Percentiles rank a stretch among this genome's conserved stretches.
These are phyloP conservation scores for Amanita brunnescens DNA, from an alignment of 768 basidiomycete species.

Conservation along the genomic window DNA sequence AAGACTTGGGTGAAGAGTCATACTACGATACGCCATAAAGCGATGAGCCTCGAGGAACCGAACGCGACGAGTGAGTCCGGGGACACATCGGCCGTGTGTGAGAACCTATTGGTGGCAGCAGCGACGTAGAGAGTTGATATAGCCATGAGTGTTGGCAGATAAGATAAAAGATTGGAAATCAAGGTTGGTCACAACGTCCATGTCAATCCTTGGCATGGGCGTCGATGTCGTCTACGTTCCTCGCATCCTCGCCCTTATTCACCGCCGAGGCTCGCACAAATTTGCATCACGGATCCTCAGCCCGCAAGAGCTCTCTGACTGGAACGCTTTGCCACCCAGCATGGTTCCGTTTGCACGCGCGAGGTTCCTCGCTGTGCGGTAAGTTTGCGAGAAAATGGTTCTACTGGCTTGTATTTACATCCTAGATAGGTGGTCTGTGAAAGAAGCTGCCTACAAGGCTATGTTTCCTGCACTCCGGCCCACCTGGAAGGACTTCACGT, in stretches of 20 bases:
- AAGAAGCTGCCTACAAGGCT: constrained; percentile 86
- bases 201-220: constrained; percentile 68
- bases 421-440: constrained; percentile 64
- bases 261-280: constrained; percentile 33
- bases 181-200: constrained; percentile 15
- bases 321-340: constrained; percentile 19
- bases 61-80: constrained; percentile 34
- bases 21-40: constrained; percentile 37
- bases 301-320: constrained; percentile 33
- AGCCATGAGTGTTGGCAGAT: constrained; percentile 15
- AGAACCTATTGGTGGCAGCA: constrained; percentile 39
- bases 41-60: constrained; percentile 37
- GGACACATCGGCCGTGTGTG: constrained; percentile 40
- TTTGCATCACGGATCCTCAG: constrained; percentile 63
- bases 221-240: constrained; percentile 67
- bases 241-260: constrained; percentile 49
- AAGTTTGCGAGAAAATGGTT: constrained; percentile 13
- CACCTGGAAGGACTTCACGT: constrained; percentile 72
- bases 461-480: constrained; percentile 52
- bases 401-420: not conserved
- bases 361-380: constrained; percentile 71
- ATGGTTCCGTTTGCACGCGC: constrained; percentile 17
- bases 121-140: constrained; percentile 32
- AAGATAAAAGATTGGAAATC: not conserved
- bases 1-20: constrained; percentile 10